Conservation (phyloP, 257 asterid genomes). For the Euphrasia confusa region DNA sequence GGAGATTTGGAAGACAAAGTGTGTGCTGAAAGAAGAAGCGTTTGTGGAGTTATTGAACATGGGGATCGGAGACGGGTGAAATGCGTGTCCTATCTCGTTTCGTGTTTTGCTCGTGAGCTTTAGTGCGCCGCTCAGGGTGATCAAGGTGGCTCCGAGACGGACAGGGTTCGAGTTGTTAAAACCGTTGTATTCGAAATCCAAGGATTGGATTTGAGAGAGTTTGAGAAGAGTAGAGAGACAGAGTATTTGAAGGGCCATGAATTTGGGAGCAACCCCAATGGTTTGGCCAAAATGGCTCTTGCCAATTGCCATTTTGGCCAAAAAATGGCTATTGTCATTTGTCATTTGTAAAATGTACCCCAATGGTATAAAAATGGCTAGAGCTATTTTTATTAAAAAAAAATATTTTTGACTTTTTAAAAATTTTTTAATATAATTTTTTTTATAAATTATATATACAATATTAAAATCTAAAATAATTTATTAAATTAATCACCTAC, state of each 20-base stretch:
- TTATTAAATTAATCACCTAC: no score
- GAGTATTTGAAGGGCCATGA: background rate
- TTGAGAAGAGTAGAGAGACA: background rate
- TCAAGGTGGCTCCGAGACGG: constrained; percentile 24
- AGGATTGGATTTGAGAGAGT: constrained; percentile 15
- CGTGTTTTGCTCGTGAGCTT: constrained; percentile 43
- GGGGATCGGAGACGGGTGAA: constrained; percentile 33
- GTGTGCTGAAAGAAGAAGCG: constrained; percentile 32
- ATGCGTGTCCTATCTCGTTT: constrained; percentile 49
- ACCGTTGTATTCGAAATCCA: constrained; percentile 44
- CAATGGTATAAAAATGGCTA: no score
- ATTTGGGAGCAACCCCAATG: no score
- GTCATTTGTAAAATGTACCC: no score
- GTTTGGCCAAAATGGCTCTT: no score
- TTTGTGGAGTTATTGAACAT: constrained; percentile 19
- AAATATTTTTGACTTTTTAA: no score
- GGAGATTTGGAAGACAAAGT: constrained; percentile 51
- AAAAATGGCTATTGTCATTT: no score
- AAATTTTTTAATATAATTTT: no score
- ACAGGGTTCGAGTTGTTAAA: constrained; percentile 37
- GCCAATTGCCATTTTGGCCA: no score
- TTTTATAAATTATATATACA: no score
- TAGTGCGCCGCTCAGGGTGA: constrained; percentile 43
- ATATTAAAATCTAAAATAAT: no score
- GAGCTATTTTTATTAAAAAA: no score